Percentiles rank a stretch among this genome's conserved stretches.
Conservation (phyloP, 371 early-diverging fungal genomes). For the Mortierella sp. region DNA sequence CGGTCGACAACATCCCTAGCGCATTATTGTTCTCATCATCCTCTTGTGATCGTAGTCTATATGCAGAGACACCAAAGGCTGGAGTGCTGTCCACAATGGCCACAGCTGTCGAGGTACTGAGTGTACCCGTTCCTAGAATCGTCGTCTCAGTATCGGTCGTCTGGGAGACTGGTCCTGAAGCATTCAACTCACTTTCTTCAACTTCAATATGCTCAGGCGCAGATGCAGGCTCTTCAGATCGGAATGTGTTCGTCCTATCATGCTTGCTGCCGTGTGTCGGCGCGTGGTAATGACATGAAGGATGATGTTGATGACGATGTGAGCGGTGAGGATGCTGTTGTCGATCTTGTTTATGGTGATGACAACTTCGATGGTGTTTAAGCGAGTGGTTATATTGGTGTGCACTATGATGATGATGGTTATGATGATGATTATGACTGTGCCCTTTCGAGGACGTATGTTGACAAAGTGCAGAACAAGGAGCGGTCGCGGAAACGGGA, state of each 20-base stretch:
- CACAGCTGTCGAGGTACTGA: constrained; percentile 27
- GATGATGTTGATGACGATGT: constrained; percentile 32
- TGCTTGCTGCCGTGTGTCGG: constrained; percentile 16
- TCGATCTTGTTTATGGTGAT: constrained; percentile 9
- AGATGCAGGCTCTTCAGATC: constrained; percentile 3
- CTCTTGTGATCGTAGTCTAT: constrained; percentile 7
- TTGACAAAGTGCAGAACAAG: constrained; percentile 29
- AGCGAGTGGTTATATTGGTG: constrained; percentile 4
- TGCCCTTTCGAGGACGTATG: constrained; percentile 23
- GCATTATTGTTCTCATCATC: constrained; percentile 13
- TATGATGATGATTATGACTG: constrained; percentile 10
- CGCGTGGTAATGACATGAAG: constrained; percentile 16
- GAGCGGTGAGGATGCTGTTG: constrained; percentile 15
- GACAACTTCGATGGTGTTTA: constrained; percentile 5
- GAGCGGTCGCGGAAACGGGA: constrained; percentile 27
- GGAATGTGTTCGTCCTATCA: constrained; percentile 13
- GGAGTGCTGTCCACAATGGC: constrained; percentile 40
- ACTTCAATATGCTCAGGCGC: neutral
- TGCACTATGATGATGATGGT: constrained; percentile 9
- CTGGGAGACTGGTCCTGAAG: too few species aligned
- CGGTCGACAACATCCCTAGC: constrained; percentile 10
- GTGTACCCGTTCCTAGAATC: too few species aligned
- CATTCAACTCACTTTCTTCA: constrained; percentile 3
- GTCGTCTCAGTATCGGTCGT: too few species aligned
- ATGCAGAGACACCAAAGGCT: constrained; percentile 29